Evolutionary conservation across 441 rosid species (phyloP).

Genomic region (Cnidoscolus chayamansa): DNA sequence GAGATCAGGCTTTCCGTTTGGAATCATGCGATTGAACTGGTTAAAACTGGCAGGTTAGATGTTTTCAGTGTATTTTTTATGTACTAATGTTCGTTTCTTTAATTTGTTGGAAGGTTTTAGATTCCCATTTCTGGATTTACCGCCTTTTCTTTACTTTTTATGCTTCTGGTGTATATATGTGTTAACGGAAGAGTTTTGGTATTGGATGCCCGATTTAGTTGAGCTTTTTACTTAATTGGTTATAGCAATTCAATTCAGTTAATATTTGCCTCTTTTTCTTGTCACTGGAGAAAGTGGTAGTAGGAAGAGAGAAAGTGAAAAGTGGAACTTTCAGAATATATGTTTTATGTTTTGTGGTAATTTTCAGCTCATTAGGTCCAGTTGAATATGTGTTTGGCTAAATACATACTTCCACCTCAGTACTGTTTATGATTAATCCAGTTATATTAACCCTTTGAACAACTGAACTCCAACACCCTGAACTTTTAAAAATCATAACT

Average conservation of each 20-base stretch:
- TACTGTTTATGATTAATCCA: too few species aligned
- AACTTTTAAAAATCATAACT: too few species aligned
- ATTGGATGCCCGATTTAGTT: neutral
- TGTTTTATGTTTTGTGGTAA: neutral
- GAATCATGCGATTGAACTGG: slow-evolving; percentile 61
- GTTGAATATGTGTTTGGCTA: neutral
- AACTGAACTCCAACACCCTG: too few species aligned
- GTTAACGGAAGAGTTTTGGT: neutral
- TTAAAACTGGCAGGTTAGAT: slow-evolving; percentile 55
- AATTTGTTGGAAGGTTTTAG: neutral
- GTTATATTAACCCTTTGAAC: too few species aligned
- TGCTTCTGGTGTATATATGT: neutral
- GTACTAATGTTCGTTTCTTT: neutral
- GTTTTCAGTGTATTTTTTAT: neutral
- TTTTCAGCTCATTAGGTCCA: neutral
- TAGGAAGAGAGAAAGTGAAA: neutral
- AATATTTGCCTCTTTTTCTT: neutral
- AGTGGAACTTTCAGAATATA: neutral
- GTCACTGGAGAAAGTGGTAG: neutral
- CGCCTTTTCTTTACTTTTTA: neutral
- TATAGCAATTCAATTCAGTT: neutral
- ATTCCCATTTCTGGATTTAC: too few species aligned
- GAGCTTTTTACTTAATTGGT: neutral
- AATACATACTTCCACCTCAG: too few species aligned
- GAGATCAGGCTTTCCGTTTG: slow-evolving; percentile 64